Evolutionary conservation across 345 rosid genomes (phyloP).

Genomic region (Lepidium sativum): DNA sequence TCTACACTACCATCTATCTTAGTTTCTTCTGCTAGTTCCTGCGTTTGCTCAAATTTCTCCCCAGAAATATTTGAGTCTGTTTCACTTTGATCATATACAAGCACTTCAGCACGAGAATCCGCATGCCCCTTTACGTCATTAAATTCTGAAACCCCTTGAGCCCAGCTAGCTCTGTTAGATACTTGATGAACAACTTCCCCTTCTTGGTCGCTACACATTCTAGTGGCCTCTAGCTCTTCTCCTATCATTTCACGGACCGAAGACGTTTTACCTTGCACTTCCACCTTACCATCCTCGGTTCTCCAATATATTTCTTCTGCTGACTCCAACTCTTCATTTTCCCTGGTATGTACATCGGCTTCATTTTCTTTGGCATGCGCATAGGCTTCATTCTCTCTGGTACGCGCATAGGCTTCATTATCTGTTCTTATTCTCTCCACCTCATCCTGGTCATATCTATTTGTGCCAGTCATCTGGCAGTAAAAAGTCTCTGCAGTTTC

Average conservation of each 20-base stretch:
- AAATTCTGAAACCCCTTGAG: constrained; percentile 28
- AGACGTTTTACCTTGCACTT: constrained; percentile 26
- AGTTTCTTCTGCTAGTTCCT: constrained; percentile 17
- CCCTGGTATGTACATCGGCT: constrained; percentile 1
- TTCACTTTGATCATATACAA: constrained; percentile 21
- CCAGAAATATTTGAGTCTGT: constrained; percentile 27
- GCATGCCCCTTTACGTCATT: constrained; percentile 31
- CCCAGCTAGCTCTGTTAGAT: constrained; percentile 32
- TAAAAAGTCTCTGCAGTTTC: constrained; percentile 22
- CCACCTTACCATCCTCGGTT: constrained; percentile 22
- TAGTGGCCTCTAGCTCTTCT: constrained; percentile 32
- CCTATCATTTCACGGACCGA: constrained; percentile 29
- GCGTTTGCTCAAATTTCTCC: constrained; percentile 11
- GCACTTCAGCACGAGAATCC: constrained; percentile 25
- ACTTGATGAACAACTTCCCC: constrained; percentile 27
- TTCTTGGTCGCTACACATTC: constrained; percentile 29
- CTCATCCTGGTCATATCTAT: constrained; percentile 13
- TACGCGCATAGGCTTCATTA: constrained; percentile 11
- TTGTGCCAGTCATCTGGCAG: constrained; percentile 21
- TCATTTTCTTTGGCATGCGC: constrained; percentile 4
- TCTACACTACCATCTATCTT: constrained; percentile 18
- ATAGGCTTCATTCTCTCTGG: constrained; percentile 6
- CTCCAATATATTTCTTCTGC: constrained; percentile 14
- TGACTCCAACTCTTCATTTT: constrained; percentile 14
- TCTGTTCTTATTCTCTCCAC: constrained; percentile 15